Evolutionary conservation across 2,329 filamentous ascomycete genomes (phyloP).

Genomic region (Diaporthe sp.): DNA sequence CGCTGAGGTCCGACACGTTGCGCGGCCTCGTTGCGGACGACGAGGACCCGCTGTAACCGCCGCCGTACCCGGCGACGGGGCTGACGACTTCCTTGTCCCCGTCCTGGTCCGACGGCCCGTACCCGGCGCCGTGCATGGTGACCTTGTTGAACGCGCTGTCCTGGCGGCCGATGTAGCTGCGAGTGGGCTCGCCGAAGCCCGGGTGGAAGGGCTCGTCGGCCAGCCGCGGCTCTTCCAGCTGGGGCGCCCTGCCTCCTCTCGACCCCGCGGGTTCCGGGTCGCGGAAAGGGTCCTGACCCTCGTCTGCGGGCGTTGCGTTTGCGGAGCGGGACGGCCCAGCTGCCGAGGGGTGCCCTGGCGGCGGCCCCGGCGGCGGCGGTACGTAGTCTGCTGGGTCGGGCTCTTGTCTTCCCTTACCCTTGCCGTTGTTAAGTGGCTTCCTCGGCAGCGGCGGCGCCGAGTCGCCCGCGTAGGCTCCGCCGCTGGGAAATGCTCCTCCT

Average conservation of each 20-base stretch:
- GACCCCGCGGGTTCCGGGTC: conserved; percentile 45
- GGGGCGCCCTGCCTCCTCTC: conserved; percentile 31
- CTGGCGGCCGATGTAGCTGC: conserved; percentile 55
- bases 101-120: conserved; percentile 22
- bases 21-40: conserved; percentile 19
- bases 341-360: conserved; percentile 19
- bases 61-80: neutral
- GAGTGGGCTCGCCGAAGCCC: conserved; percentile 50
- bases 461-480: conserved; percentile 12
- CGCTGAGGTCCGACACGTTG: conserved; percentile 34
- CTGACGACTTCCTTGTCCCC: conserved; percentile 10
- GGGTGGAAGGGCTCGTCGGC: conserved; percentile 57
- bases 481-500: conserved; percentile 10
- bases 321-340: conserved; percentile 25
- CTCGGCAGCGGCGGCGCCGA: conserved; percentile 35
- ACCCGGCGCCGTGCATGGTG: conserved; percentile 57
- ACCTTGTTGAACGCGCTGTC: conserved; percentile 58
- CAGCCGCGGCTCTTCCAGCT: conserved; percentile 53
- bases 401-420: conserved; percentile 48
- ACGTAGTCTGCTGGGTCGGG: conserved; percentile 34
- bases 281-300: conserved; percentile 46
- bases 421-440: conserved; percentile 42
- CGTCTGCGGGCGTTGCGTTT: conserved; percentile 41
- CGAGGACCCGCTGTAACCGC: conserved; percentile 6
- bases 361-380: conserved; percentile 33